These are phyloP conservation scores for Conidiobolus incongruus DNA, from an alignment of 371 early-diverging fungal genomes.

Conservation along the genomic window DNA sequence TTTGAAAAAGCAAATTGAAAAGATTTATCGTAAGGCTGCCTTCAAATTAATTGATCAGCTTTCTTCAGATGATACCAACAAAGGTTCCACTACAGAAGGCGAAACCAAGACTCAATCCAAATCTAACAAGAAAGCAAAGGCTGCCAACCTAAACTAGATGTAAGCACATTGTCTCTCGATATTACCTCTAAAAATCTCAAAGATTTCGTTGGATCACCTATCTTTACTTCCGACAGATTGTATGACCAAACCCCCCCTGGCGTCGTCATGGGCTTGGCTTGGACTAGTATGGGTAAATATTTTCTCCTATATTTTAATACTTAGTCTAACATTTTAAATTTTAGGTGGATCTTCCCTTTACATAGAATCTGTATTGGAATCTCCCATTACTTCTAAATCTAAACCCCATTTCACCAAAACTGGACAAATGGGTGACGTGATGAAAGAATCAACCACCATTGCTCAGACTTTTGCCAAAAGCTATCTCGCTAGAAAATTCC, in stretches of 20 bases:
- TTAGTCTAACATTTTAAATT: neutral
- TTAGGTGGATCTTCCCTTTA: constrained; percentile 79
- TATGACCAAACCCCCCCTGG: constrained; percentile 80
- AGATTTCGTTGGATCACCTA: constrained; percentile 80
- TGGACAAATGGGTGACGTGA: constrained; percentile 93
- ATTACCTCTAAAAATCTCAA: constrained; percentile 47
- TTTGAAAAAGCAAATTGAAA: constrained; percentile 92
- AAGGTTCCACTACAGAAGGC: constrained; percentile 5
- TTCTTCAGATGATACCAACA: constrained; percentile 12
- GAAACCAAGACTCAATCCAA: neutral
- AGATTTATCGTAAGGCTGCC: constrained; percentile 92
- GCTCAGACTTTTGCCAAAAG: constrained; percentile 85
- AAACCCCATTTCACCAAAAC: constrained; percentile 52
- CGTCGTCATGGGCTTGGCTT: constrained; percentile 90
- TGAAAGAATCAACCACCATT: constrained; percentile 92
- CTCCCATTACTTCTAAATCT: constrained; percentile 29
- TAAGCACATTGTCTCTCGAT: constrained; percentile 26
- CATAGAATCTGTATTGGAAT: constrained; percentile 83
- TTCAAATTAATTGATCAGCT: constrained; percentile 63
- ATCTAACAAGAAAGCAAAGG: neutral
- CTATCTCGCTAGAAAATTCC: constrained; percentile 39
- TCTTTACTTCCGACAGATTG: constrained; percentile 70
- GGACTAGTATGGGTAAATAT: constrained; percentile 70
- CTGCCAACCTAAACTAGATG: constrained; percentile 11
- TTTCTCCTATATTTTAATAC: neutral